These are phyloP conservation scores for Linum usitatissimum DNA, from an alignment of 345 rosid species.

Conservation along the genomic window DNA sequence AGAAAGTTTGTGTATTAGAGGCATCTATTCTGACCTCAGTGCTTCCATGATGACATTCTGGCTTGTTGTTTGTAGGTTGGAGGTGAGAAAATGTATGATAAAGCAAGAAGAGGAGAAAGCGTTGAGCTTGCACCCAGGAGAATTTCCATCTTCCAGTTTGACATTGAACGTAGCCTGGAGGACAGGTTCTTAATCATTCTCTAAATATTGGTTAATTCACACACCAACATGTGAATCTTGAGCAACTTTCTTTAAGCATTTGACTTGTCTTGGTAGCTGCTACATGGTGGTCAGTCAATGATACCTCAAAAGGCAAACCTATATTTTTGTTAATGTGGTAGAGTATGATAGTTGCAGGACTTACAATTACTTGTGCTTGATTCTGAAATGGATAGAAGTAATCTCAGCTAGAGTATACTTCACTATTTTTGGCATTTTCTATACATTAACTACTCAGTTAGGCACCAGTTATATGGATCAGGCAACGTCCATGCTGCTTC, in stretches of 20 bases:
- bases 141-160: constrained; percentile 73
- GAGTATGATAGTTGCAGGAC: too few species aligned
- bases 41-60: too few species aligned
- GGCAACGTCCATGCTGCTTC: not conserved
- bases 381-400: not conserved
- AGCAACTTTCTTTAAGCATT: too few species aligned
- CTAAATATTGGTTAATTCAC: too few species aligned
- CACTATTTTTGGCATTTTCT: not conserved
- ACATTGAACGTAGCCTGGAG: constrained; percentile 84
- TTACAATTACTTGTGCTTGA: too few species aligned
- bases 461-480: too few species aligned
- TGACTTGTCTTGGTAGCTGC: too few species aligned
- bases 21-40: too few species aligned
- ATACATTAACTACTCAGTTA: too few species aligned
- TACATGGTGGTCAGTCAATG: not conserved
- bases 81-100: constrained; percentile 94
- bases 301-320: not conserved
- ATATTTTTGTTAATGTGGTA: too few species aligned
- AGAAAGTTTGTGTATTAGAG: not conserved
- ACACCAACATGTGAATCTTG: too few species aligned
- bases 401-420: not conserved
- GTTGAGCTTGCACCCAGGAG: constrained; percentile 80
- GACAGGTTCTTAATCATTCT: constrained; percentile 40
- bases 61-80: constrained; percentile 41
- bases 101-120: constrained; percentile 92